A percentile compares a stretch with the other conserved stretches of the same genome.
Evolutionary conservation across 2,329 filamentous ascomycete species (phyloP).

Genomic region (Sarocladium strictum): DNA sequence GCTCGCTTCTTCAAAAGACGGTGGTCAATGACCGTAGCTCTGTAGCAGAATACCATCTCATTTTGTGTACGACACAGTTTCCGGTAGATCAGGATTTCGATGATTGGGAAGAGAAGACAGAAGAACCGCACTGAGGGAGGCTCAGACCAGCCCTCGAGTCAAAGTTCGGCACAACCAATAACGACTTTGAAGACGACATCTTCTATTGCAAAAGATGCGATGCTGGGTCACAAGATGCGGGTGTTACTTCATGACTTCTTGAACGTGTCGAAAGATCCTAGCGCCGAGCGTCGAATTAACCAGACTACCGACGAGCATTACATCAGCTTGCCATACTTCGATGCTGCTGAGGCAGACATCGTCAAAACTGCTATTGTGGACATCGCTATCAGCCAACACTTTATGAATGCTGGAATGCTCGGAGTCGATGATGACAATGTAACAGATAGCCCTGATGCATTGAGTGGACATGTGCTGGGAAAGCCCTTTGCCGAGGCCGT

Average conservation of each 20-base stretch:
- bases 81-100: too few relatives aligned
- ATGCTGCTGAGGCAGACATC: slow-evolving; percentile 6
- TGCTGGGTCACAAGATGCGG: slow-evolving; percentile 13
- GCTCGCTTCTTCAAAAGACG: too few relatives aligned
- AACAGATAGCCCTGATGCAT: not conserved
- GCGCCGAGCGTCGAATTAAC: slow-evolving; percentile 11
- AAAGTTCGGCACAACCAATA: too few relatives aligned
- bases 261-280: slow-evolving; percentile 11
- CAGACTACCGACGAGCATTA: slow-evolving; percentile 13
- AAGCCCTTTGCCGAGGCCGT: slow-evolving; percentile 10
- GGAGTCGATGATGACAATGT: not conserved
- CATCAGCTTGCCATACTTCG: slow-evolving; percentile 14
- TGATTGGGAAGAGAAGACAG: too few relatives aligned
- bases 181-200: slow-evolving; percentile 7
- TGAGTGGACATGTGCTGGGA: not conserved
- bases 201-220: slow-evolving; percentile 9
- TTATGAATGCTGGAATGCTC: not conserved
- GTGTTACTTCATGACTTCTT: slow-evolving; percentile 12
- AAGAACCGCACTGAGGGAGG: too few relatives aligned
- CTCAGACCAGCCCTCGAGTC: too few relatives aligned
- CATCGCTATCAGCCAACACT: not conserved
- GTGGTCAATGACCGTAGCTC: too few relatives aligned
- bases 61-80: too few relatives aligned
- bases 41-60: too few relatives aligned
- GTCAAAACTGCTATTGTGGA: slow-evolving; percentile 12